Evolutionary conservation across 2,329 filamentous ascomycete species (phyloP), one percentile per base, ranked within the genome.

Genomic region (Arthrobotrys musiformis): DNA sequence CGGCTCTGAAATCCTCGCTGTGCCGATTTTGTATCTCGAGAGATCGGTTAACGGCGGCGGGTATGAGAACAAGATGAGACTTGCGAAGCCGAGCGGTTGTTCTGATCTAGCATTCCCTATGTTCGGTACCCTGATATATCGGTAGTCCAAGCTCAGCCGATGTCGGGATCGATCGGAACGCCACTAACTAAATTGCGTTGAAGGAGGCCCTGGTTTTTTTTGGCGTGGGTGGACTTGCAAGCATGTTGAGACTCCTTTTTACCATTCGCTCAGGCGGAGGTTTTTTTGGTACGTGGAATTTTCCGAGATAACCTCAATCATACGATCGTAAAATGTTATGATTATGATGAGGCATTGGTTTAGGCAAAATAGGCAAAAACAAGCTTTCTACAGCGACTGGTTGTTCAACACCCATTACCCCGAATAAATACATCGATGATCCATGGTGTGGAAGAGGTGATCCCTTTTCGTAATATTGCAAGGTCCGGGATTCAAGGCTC

Each of bases 331-430:
- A 8, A 17, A 33, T 33, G 9, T 9, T 4, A 33, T 33, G 30
- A 33, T 33, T 33, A 9, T 19, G n/a, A 42, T 42, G 40, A 40
- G 13, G 40, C 2, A 17, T 1, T 17, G 0, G 15, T 22, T 56
- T 56, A 56, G 50, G 50, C 50, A 56, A 56, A 56, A 56, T 56
- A 22, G 6, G 17, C 28, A 42, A 30, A 56, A 56, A 56, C 50
- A 56, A 56, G 50, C 50, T 35, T 56, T 56, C 22, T 35, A 1
- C 28, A 28, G 50, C 28, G 30, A 42, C n/a, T 17, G 19, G 19
- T 42, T 42, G 37, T 17, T 19, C n/a, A 33, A 33, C 30, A 33
- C 30, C 50, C 28, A 15, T 35, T 35, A 2, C 30, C 15, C 28
- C 50, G 50, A 56, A n/a, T 9, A 19, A 15, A 13, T 33, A 54